Evolutionary conservation across 495 filamentous ascomycete species (phyloP).

Genomic region (Trypethelium eluteriae): DNA sequence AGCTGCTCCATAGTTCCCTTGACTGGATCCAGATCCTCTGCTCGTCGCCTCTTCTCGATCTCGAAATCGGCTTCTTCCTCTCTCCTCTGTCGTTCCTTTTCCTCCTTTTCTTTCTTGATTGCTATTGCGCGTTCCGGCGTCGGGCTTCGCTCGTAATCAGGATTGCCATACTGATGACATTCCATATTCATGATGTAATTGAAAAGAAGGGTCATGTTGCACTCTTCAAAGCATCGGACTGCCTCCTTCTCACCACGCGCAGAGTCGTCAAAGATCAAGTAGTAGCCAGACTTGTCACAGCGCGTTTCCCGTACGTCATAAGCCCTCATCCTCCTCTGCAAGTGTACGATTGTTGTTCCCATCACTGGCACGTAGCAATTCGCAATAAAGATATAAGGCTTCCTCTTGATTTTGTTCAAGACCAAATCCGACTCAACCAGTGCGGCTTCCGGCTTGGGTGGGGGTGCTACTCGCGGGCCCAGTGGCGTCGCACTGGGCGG

Average conservation of each 20-base stretch:
- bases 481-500: conserved; percentile 36
- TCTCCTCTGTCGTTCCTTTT: conserved; percentile 50
- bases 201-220: conserved; percentile 72
- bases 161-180: conserved; percentile 62
- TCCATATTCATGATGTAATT: conserved; percentile 92
- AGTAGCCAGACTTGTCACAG: conserved; percentile 80
- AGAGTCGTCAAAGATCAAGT: conserved; percentile 75
- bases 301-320: conserved; percentile 70
- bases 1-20: conserved; percentile 68
- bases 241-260: conserved; percentile 69
- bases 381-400: conserved; percentile 89
- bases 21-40: conserved; percentile 78
- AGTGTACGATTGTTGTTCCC: conserved; percentile 68
- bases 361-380: conserved; percentile 83
- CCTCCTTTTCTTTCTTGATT: conserved; percentile 50
- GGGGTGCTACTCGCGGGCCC: conserved; percentile 38
- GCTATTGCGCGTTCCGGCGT: conserved; percentile 45
- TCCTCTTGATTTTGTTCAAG: conserved; percentile 58
- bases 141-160: conserved; percentile 56
- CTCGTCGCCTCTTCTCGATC: conserved; percentile 76
- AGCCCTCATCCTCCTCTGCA: conserved; percentile 75
- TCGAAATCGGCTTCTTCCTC: conserved; percentile 73
- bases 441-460: conserved; percentile 38
- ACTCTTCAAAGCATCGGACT: conserved; percentile 62
- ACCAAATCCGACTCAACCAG: conserved; percentile 56